These are phyloP conservation scores for Plantago coronopus DNA, from an alignment of 305 asterid species.

Conservation along the genomic window DNA sequence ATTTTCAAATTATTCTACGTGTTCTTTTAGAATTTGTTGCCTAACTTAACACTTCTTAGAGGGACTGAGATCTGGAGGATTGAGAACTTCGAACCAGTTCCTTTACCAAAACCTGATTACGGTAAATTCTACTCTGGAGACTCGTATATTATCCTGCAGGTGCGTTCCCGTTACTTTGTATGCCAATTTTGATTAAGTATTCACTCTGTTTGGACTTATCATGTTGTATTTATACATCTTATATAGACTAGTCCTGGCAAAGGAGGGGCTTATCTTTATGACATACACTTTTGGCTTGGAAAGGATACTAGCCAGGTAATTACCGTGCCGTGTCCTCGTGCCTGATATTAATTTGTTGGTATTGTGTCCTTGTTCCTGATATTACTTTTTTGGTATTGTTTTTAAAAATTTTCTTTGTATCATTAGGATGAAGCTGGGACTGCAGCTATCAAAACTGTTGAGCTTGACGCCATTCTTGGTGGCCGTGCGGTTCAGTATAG, in stretches of 20 bases:
- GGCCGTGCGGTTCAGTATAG: constrained; percentile 74
- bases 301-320: constrained; percentile 81
- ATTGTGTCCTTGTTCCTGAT: constrained; percentile 12
- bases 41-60: constrained; percentile 48
- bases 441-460: constrained; percentile 73
- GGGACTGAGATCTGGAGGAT: constrained; percentile 94
- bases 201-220: constrained; percentile 14
- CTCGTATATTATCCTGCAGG: constrained; percentile 84
- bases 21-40: constrained; percentile 21
- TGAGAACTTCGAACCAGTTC: constrained; percentile 86
- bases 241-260: constrained; percentile 49
- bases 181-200: constrained; percentile 4
- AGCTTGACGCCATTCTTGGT: constrained; percentile 66
- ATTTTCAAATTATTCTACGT: neutral
- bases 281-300: constrained; percentile 73
- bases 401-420: constrained; percentile 12
- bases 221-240: constrained; percentile 9
- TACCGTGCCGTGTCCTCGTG: constrained; percentile 18
- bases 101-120: constrained; percentile 67
- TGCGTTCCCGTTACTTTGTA: constrained; percentile 22
- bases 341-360: constrained; percentile 4
- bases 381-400: constrained; percentile 1
- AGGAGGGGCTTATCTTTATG: constrained; percentile 55
- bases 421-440: constrained; percentile 77
- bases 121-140: constrained; percentile 91